Base-by-base conservation (phyloP, 371 early-diverging fungal species). In the Apophysomyces trapeziformis region DNA sequence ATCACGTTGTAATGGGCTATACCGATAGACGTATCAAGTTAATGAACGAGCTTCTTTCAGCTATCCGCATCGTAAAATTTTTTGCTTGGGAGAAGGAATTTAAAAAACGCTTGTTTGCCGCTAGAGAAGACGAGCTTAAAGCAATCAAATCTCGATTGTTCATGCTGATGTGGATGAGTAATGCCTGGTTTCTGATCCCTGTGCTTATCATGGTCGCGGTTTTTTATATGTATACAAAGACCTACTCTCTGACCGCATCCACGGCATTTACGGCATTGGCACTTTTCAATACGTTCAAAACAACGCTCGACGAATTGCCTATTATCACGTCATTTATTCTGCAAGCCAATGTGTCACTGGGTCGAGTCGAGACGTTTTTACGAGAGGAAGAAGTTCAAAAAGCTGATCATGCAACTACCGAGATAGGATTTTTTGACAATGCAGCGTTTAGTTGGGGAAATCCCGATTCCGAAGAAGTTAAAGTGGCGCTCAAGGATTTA, bases 11-110 rank as follows among this genome's bases (percentile, higher is more conserved):
- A 54, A 87, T 85, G 85, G 67, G 78, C 9, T 79, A 86, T 54
- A 87, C 89, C 43, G 92, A 92, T 44, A 82, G 80, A 35, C 85
- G 87, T 44, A 72, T 92, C 60, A 83, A 87, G n/a, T 74, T 85
- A 64, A 79, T 91, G 61, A 90, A 87, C 35, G 92, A 92, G 66
- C 78, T 91, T 68, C 70, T 92, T 57, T 71, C 78, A 50, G 92
- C 91, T 13, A 92, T 93, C 56, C 87, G 90, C 39, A 89, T 92
- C 9, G 86, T 93, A 64, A 93, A 93, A 68, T 87, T 93, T 67
- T 93, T 92, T 82, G 93, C 90, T 21, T 93, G 93, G 93, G 91
- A 93, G 75, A 70, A 83, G 59, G 81, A 88, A 61, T 91, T 92
- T 61, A 76, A 80, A 45, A 76, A 78, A 41, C 82, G 85, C 50